Evolutionary conservation across 306 rosid genomes (phyloP).

Genomic region (Canavalia gladiata): DNA sequence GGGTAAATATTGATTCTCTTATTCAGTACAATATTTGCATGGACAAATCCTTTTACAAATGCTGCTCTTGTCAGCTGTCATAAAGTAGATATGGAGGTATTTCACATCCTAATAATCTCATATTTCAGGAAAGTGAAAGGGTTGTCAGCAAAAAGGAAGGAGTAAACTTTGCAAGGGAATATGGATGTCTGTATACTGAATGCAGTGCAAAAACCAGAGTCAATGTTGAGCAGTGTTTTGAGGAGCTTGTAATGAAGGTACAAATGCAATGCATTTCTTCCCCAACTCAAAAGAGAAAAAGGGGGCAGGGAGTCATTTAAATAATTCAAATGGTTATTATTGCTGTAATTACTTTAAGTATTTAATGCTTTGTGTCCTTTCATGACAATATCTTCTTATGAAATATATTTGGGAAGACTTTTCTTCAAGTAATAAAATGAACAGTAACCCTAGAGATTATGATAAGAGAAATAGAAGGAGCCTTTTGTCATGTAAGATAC

Average conservation of each 20-base stretch:
- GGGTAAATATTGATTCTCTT: constrained; percentile 13
- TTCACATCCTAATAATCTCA: constrained; percentile 3
- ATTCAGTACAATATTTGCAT: constrained; percentile 11
- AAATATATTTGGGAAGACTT: background rate
- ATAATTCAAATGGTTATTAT: background rate
- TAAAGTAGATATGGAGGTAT: background rate
- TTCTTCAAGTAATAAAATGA: background rate
- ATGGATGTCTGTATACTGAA: constrained; percentile 77
- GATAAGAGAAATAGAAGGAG: background rate
- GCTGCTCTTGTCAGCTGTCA: constrained; percentile 18
- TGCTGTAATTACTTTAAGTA: background rate
- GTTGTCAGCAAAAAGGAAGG: constrained; percentile 79
- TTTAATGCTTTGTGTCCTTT: background rate
- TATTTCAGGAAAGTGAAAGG: constrained; percentile 77
- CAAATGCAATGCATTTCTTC: constrained; percentile 26
- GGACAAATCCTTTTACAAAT: constrained; percentile 11
- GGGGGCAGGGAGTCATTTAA: background rate
- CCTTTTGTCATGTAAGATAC: background rate
- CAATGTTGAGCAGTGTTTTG: constrained; percentile 80
- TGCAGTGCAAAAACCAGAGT: constrained; percentile 87
- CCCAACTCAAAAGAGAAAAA: background rate
- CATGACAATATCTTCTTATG: background rate
- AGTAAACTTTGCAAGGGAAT: constrained; percentile 76
- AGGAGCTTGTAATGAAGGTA: constrained; percentile 86
- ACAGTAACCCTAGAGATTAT: background rate